Evolutionary conservation across 176 grass and related monocot species (phyloP), one percentile per base, ranked within the genome.

Genomic region (Neostapfia colusana): DNA sequence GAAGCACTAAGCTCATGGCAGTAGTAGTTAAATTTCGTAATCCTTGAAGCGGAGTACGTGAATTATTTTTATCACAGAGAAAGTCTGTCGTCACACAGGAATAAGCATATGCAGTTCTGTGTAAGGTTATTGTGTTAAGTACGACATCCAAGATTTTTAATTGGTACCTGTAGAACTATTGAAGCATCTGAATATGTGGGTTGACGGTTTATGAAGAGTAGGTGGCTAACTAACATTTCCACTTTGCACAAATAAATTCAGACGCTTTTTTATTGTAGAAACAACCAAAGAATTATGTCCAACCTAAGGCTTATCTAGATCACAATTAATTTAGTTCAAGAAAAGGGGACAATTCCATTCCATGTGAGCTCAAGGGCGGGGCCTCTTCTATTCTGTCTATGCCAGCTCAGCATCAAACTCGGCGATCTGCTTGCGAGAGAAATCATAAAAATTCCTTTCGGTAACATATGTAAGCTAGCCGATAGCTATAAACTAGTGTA

Each of bases 211-310:
- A 20, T 76, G 10, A 60, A 7, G 7, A 35, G 10, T 23, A 83
- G 13, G 27, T 20, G 24, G 24, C 13, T 58, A 59, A 57, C 23
- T 73, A 31, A 42, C 17, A 80, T 53, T 68, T 81, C 67, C 54
- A 54, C 17, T 63, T 79, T 79, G 21, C 74, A 88, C 74, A 62
- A 73, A 88, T 75, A 69, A 53, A 38, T 55, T 3, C 38, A 4
- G 46, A 80, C 71, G 27, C 28, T 12, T 81, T 79, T 84, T 84
- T 88, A 84, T 76, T 84, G 65, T 27, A 38, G 38, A 57, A 34
- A 71, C 28, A 76, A 76, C 46, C 13, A 76, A 88, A 84, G 72
- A 84, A 84, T 85, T 84, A 80, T 81, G 86, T 84, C 81, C 81
- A 84, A 2, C 81, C 86, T 84, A 82, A n/a, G 26, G 56, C 45